These are phyloP conservation scores for Heracleum sosnowskyi DNA, from an alignment of 129 eudicot species.

Conservation along the genomic window DNA sequence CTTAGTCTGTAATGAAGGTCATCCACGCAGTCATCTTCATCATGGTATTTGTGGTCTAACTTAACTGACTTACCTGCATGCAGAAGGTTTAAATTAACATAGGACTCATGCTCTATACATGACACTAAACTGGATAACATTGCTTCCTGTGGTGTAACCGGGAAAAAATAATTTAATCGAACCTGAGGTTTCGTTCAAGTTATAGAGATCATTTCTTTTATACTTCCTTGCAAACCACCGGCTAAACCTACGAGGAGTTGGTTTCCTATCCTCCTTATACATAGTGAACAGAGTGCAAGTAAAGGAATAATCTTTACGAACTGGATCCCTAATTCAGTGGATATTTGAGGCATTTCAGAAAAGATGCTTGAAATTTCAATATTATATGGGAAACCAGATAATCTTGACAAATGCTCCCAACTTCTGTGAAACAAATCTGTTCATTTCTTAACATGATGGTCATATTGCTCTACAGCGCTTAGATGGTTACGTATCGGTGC, in stretches of 20 bases:
- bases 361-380: neutral
- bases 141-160: neutral
- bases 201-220: neutral
- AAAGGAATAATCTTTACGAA: neutral
- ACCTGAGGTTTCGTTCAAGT: slow-evolving; percentile 10
- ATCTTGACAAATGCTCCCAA: neutral
- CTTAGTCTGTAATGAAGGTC: slow-evolving; percentile 23
- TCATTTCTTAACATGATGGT: neutral
- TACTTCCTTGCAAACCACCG: slow-evolving; percentile 16
- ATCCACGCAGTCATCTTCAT: neutral
- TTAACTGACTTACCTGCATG: slow-evolving; percentile 24
- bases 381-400: neutral
- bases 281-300: neutral
- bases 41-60: slow-evolving; percentile 31
- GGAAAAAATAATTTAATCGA: neutral
- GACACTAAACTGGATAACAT: neutral
- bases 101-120: neutral
- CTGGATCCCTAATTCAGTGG: neutral
- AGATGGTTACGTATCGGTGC: neutral
- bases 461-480: neutral
- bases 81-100: neutral
- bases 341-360: slow-evolving; percentile 3
- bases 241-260: neutral
- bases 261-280: slow-evolving; percentile 1
- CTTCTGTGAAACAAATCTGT: neutral